Base-by-base conservation (phyloP, 1,284 basidiomycete genomes). In the Ceratobasidium sp. region DNA sequence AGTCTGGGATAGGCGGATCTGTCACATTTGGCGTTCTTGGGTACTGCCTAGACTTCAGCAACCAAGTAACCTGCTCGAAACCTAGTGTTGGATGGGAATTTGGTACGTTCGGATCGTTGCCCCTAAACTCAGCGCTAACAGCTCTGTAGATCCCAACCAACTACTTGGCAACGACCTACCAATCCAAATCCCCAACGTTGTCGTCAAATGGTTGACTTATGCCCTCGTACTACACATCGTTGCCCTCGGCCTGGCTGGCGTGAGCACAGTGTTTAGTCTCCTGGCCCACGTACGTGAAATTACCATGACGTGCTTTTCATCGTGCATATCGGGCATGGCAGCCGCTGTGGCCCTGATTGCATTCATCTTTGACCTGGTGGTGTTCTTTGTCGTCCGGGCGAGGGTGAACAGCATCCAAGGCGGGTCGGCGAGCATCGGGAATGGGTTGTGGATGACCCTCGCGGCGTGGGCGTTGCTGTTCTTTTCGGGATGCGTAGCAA, bases 141-240 rank as follows among this genome's bases (percentile, higher is more conserved):
- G 15, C 10, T 38, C 65, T 47, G 4, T 75, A 94, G 93, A 95
- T 75, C 87, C 94, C 73, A 93, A 94, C 75, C 77, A 80, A 35
- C 83, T 96, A 1, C 86, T 96, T 43, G 90, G 88, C 15, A 84
- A 93, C 77, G 79, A 84, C 1, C 78, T 85, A 69, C 79, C 69
- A 25, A 78, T 80, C 73, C 77, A 92, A 73, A 93, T 96, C 65
- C 93, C 94, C 3, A 79, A 85, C 45, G 85, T 91, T 6, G 83
- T 87, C 60, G 89, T 93, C 71, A 94, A 94, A 82, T 95, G 93
- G 89, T 80, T 96, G 75, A 96, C 94, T 13, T 94, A 94, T 75
- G 88, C 87, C 22, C 86, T 96, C 72, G 87, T 95, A 71, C 83
- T 95, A n/a, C 93, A 96, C 76, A 85, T 94, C 73, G 87, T 93